Base-by-base conservation (phyloP, 768 basidiomycete genomes). In the Suillus tomentosus region DNA sequence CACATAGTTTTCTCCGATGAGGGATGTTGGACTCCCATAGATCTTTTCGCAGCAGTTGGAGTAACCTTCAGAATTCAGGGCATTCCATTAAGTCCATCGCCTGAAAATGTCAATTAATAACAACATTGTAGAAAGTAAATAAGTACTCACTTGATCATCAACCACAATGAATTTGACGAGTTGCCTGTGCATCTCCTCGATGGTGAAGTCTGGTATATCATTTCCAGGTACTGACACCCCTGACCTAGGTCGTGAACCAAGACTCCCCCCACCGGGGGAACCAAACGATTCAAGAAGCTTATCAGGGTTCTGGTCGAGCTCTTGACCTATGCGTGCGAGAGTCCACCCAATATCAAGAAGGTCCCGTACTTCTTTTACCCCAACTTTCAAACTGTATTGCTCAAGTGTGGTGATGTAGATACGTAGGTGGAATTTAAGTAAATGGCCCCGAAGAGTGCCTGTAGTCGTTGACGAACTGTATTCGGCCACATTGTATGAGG, bases 1-100 rank as follows among this genome's bases (percentile, higher is more conserved):
- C 47, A 5, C 17, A 34, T 3, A 64, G 37, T 40, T 61, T 66
- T 1, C 61, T 64, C 17, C 27, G 50, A 27, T 64, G 62, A 19
- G 67, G 60, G 24, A 68, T 66, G 37, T 68, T 56, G 11, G 43
- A 64, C 22, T 68, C 63, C 54, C 39, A 3, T 11, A 61, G n/a
- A 6, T 64, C 48, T n/a, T 51, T 10, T 24, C 51, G n/a, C n/a
- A 60, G 57, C 19, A 48, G 39, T 15, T 31, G 34, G 9, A 64
- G 10, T 24, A 64, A 27, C 8, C 36, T 9, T 1, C 27, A 27
- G 10, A 64, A 50, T 9, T 63, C 43, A 6, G 27, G 62, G 22
- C 51, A 63, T 31, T 63, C 36, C 0, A 63, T 50, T 22, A 58
- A 10, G 17, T 63, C 50, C 19, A 63, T 63, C 5, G 56, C 31